Evolutionary conservation across 73 alveolate genomes (phyloP).

Genomic region (Paramecium primaurelia): DNA sequence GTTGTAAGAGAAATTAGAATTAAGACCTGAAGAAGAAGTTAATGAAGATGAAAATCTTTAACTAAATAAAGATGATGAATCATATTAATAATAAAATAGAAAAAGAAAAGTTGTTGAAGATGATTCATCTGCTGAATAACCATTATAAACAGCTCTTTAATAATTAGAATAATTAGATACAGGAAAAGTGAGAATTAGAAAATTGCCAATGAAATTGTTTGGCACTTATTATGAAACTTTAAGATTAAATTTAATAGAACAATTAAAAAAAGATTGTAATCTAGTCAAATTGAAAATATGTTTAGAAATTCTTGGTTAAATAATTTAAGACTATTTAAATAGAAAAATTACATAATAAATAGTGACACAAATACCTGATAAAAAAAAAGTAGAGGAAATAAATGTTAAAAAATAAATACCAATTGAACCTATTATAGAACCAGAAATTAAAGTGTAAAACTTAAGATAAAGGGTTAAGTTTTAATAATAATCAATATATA

Average conservation of each 20-base stretch:
- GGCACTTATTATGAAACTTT: conserved; percentile 4
- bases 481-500: neutral
- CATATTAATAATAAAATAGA: neutral
- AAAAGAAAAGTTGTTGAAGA: conserved; percentile 31
- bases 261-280: neutral
- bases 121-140: neutral
- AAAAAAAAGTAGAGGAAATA: neutral
- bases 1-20: neutral
- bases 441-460: neutral
- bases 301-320: neutral
- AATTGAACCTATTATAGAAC: neutral
- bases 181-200: neutral
- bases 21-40: neutral
- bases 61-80: neutral
- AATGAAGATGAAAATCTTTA: neutral
- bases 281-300: neutral
- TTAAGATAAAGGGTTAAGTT: neutral
- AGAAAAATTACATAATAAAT: neutral
- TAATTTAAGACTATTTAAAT: neutral
- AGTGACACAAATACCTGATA: neutral
- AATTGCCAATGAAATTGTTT: neutral
- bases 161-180: conserved; percentile 13
- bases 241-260: neutral
- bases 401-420: neutral
- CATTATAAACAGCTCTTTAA: neutral